phyloP scores from a whole-genome alignment of 345 rosid species.

The Aethionema arabicum region DNA sequence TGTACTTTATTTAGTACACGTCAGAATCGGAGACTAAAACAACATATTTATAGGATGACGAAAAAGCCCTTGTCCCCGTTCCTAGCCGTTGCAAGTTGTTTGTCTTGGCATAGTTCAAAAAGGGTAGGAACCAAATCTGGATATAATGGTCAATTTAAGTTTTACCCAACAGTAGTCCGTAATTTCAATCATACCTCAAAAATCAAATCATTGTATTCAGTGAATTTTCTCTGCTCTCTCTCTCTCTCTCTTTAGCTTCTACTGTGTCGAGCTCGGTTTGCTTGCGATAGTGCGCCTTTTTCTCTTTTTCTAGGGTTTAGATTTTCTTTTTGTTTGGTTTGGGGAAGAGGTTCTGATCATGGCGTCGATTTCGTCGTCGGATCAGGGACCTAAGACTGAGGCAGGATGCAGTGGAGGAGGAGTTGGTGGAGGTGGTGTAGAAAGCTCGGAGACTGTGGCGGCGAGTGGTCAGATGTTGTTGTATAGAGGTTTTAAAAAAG shows the following conservation, averaged over 20 bases:
- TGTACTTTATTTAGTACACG: conserved; percentile 20
- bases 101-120: conserved; percentile 8
- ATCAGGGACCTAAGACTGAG: conserved; percentile 77
- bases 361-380: conserved; percentile 82
- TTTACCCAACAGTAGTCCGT: conserved; percentile 13
- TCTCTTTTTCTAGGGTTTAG: conserved; percentile 44
- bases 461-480: conserved; percentile 80
- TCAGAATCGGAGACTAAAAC: background rate
- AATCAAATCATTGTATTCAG: conserved; percentile 27
- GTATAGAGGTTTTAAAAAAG: conserved; percentile 80
- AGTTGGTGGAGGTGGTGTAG: conserved; percentile 37
- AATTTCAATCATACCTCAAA: conserved; percentile 17
- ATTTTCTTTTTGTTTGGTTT: background rate
- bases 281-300: conserved; percentile 24
- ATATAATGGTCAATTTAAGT: conserved; percentile 27
- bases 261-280: conserved; percentile 23
- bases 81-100: conserved; percentile 38
- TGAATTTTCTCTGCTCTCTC: conserved; percentile 24
- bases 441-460: conserved; percentile 65
- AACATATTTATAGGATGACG: conserved; percentile 10
- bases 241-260: conserved; percentile 17
- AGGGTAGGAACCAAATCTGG: conserved; percentile 5
- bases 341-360: conserved; percentile 33
- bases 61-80: conserved; percentile 31
- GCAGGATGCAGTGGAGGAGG: conserved; percentile 26